Base-by-base conservation (phyloP, 139 green algal genomes). In the Bryopsis sp. region DNA sequence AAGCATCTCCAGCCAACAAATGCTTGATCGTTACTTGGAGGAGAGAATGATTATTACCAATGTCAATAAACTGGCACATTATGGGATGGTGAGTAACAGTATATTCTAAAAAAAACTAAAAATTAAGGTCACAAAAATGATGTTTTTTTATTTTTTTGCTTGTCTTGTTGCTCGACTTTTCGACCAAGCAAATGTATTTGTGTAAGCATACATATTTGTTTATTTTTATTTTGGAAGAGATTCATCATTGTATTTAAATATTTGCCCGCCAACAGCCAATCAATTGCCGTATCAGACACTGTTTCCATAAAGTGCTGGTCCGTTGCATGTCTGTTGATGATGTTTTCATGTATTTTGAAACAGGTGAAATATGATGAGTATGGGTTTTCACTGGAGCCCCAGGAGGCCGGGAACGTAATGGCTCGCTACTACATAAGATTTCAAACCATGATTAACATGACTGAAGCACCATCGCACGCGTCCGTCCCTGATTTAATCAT, bases 341-440 rank as follows among this genome's bases (percentile, higher is more conserved):
- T n/a, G n/a, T n/a, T 22, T 59, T 39, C 7, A 32, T n/a, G n/a
- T n/a, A n/a, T n/a, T n/a, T n/a, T n/a, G n/a, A n/a, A 7, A 11
- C 72, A 87, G 81, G 67, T 89, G 28, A 22, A 63, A 0, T 76
- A 72, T 11, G 77, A 88, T 43, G 81, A 89, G 8, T 69, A 86
- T 37, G 79, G 74, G 29, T 84, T 80, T 0, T 22, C 24, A 8
- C 58, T 95, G 29, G 28, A 70, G n/a, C 35, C 88, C 0, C 35
- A 76, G 47, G 68, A 82, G 58, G 63, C 81, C 2, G 88, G 89
- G 19, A 58, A 71, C 15, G 76, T 96, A 54, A 92, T 93, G 85
- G 77, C 87, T n/a, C 77, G 82, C 34, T 58, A 82, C 58, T 96
- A 89, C 77, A 77, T 95, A 22, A 75, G 74, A 28, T 74, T 95